phyloP scores from a whole-genome alignment of 139 green algal genomes.

The Tetraselmis chui region DNA sequence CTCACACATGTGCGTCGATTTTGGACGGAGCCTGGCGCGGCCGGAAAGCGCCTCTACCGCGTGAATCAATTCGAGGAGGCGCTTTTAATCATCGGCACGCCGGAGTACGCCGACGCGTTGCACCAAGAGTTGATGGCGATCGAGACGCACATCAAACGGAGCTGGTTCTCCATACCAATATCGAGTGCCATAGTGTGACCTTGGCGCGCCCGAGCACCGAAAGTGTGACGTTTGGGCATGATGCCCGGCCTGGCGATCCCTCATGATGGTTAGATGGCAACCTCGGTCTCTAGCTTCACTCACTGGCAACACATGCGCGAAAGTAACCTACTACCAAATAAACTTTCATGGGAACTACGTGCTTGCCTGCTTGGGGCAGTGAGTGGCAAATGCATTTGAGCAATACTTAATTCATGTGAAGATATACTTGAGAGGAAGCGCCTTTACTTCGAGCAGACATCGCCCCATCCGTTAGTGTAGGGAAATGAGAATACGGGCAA shows the following conservation, averaged over 20 bases:
- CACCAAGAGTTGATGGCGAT: slow-evolving; percentile 76
- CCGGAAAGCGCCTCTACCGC: slow-evolving; percentile 86
- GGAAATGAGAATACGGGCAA: slow-evolving; percentile 23
- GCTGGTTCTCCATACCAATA: slow-evolving; percentile 94
- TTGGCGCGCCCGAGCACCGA: slow-evolving; percentile 91
- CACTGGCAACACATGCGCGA: slow-evolving; percentile 95
- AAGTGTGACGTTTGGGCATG: slow-evolving; percentile 98
- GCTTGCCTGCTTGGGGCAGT: too few relatives aligned
- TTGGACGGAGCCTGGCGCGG: slow-evolving; percentile 84
- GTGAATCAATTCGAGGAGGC: slow-evolving; percentile 99
- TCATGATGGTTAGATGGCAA: slow-evolving; percentile 90
- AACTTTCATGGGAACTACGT: slow-evolving; percentile 80
- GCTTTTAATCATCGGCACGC: slow-evolving; percentile 92
- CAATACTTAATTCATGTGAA: too few relatives aligned
- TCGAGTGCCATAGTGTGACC: slow-evolving; percentile 86
- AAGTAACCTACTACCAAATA: too few relatives aligned
- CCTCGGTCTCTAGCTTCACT: slow-evolving; percentile 97
- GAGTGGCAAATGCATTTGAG: too few relatives aligned
- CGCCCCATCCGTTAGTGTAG: too few relatives aligned
- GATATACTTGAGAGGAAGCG: not conserved
- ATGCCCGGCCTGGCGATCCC: slow-evolving; percentile 95
- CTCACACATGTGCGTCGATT: slow-evolving; percentile 92
- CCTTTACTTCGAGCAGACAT: not conserved
- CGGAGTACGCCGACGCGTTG: slow-evolving; percentile 80
- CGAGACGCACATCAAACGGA: slow-evolving; percentile 81